Evolutionary conservation across 179 eudicot genomes (phyloP), one percentile per base, ranked within the genome.

Genomic region (Silene vulgaris): DNA sequence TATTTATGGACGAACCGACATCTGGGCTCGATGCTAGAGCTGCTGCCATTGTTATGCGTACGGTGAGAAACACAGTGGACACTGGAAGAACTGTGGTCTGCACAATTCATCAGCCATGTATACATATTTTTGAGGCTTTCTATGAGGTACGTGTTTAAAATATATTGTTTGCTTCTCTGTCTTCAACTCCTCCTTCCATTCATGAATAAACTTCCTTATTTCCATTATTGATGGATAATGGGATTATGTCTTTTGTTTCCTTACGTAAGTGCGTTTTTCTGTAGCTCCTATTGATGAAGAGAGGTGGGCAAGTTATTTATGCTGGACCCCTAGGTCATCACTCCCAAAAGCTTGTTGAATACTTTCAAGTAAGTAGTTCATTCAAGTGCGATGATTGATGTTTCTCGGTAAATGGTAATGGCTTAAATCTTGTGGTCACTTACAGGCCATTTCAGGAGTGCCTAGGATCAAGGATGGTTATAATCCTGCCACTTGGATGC

Each of bases 401-500:
- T 50, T 70, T 50, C 73, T 7, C 40, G 26, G 19, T 67, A 16
- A 40, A n/a, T 65, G 20, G 21, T 5, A 32, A 14, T 65, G 45
- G 3, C 52, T 69, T 70, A 45, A 59, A 72, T 28, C 48, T 57
- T n/a, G 12, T 59, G 52, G 50, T 72, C 7, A 69, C 40, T 64
- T 73, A 50, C 82, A 92, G 97, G 91, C 87, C 57, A 74, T 89
- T 65, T 83, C 87, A 0, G 91, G 91, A 67, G 87, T 88, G 21
- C 84, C 91, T 11, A 83, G 82, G 66, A 91, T 89, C 21, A 79
- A 62, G 69, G 91, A 88, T 2, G 88, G 88, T 37, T 88, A 87
- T 69, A 91, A 89, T 83, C 96, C 96, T 60, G 96, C 96, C 2
- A 89, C 94, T 9, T 91, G 96, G 94, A 84, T 91, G 94, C 82